Percentiles rank a stretch among this genome's conserved stretches.
Conservation (phyloP, 805 yeast genomes). For the Kodamaea sagamina region DNA sequence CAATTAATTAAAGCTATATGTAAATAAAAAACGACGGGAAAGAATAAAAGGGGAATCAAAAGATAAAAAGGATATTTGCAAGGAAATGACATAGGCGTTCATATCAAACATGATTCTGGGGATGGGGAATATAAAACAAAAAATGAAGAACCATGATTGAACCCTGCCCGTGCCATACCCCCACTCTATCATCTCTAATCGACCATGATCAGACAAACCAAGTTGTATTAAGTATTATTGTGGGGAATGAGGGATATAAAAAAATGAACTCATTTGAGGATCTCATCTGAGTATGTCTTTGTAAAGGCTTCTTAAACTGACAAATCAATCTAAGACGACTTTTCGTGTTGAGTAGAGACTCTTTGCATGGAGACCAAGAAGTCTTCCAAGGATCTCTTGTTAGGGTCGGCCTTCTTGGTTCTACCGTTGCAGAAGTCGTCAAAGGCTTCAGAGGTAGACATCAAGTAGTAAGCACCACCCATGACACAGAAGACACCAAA, state of each 20-base stretch:
- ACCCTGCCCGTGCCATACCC: background rate
- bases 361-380: conserved; percentile 85
- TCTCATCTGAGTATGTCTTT: background rate
- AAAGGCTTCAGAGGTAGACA: conserved; percentile 78
- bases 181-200: conserved; percentile 10
- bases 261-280: conserved; percentile 5
- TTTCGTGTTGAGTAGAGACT: conserved; percentile 88
- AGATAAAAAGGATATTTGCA: conserved; percentile 8
- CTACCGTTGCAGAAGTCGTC: conserved; percentile 86
- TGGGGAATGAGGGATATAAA: conserved; percentile 8
- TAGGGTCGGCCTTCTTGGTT: conserved; percentile 57
- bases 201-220: conserved; percentile 11
- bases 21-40: conserved; percentile 17
- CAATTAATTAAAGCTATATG: conserved; percentile 11
- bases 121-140: conserved; percentile 12
- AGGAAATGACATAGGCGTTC: background rate
- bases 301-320: background rate
- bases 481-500: conserved; percentile 95
- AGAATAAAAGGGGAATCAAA: conserved; percentile 15
- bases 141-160: conserved; percentile 7
- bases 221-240: conserved; percentile 10
- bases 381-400: conserved; percentile 74
- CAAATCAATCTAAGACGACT: conserved; percentile 52
- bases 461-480: conserved; percentile 95
- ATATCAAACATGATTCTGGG: conserved; percentile 8